Evolutionary conservation across 177 flowering plant species (phyloP).

Genomic region (Vitis hybrid): DNA sequence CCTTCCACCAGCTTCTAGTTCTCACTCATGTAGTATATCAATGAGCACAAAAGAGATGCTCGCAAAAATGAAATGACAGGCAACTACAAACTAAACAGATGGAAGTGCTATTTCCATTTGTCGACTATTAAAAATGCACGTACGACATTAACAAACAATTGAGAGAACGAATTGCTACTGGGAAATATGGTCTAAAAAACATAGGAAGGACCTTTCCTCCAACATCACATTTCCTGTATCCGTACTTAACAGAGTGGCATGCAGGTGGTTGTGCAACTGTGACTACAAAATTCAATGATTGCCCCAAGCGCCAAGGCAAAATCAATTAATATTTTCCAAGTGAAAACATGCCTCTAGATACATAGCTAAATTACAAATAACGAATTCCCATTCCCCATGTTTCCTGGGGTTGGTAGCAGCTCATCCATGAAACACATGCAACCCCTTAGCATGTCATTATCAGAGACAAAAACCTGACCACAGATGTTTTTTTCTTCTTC

Average conservation of each 20-base stretch:
- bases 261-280: not conserved
- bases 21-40: not conserved
- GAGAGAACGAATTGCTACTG: not conserved
- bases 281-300: not conserved
- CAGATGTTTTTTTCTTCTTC: not conserved
- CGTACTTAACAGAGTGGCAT: not conserved
- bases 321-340: no score
- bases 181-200: not conserved
- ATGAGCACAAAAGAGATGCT: not conserved
- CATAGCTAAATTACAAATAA: slow-evolving; percentile 3
- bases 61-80: not conserved
- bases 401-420: not conserved
- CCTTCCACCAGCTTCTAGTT: not conserved
- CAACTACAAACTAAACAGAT: not conserved
- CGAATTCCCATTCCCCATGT: not conserved
- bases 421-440: not conserved
- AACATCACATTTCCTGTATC: not conserved
- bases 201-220: not conserved
- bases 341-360: not conserved
- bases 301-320: not conserved
- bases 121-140: not conserved
- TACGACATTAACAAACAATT: not conserved
- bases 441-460: not conserved
- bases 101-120: not conserved
- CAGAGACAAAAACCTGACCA: not conserved